A percentile compares a stretch with the other conserved stretches of the same genome.
Evolutionary conservation across 1,284 basidiomycete species (phyloP).

Genomic region (Sporisorium reilianum): DNA sequence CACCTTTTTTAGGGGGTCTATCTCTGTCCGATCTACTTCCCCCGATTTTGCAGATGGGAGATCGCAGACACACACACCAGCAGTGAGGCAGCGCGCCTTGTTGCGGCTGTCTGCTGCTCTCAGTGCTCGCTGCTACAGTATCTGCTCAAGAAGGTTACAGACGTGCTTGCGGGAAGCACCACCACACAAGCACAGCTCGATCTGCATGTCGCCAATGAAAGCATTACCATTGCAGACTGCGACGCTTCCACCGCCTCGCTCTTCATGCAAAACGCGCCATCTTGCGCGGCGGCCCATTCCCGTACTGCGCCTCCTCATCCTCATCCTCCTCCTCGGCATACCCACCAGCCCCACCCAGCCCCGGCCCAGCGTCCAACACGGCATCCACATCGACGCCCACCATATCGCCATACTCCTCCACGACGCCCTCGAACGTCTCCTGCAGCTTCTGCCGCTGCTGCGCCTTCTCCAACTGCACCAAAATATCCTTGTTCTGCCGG

Average conservation of each 20-base stretch:
- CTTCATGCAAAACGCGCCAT: conserved; percentile 38
- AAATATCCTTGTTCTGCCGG: conserved; percentile 91
- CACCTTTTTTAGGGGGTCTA: not conserved
- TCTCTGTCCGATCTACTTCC: conserved; percentile 3
- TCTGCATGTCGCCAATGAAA: not conserved
- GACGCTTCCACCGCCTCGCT: not conserved
- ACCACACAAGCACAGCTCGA: not conserved
- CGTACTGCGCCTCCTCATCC: conserved; percentile 27
- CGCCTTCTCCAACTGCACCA: conserved; percentile 84
- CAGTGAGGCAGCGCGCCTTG: no score
- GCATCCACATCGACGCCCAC: conserved; percentile 71
- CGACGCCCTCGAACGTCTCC: conserved; percentile 90
- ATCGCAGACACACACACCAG: no score
- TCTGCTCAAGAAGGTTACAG: not conserved
- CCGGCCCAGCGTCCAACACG: conserved; percentile 40
- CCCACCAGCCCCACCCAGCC: conserved; percentile 5
- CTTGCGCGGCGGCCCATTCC: conserved; percentile 41
- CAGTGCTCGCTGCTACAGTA: no score
- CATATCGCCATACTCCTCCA: conserved; percentile 86
- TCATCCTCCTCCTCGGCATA: conserved; percentile 30
- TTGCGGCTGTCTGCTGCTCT: no score
- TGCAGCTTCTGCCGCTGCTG: conserved; percentile 90
- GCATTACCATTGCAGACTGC: no score
- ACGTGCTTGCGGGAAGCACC: no score
- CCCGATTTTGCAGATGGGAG: not conserved